Conservation (phyloP, 2,329 filamentous ascomycete species). For the Venturia pyrina region DNA sequence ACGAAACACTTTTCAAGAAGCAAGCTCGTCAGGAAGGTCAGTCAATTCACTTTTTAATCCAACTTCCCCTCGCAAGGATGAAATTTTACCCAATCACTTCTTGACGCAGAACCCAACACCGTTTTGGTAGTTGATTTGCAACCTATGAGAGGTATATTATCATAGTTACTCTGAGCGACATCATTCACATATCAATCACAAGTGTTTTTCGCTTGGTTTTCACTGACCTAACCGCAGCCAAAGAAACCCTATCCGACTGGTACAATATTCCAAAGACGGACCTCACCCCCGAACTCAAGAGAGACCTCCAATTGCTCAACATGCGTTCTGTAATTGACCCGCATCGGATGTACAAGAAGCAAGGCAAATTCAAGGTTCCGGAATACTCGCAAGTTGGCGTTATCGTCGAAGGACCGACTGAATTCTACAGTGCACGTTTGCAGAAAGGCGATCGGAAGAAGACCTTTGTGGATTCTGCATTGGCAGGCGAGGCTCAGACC, state of each 20-base stretch:
- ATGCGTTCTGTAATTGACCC: slow-evolving; percentile 85
- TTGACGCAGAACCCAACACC: slow-evolving; percentile 67
- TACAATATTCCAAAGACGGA: slow-evolving; percentile 79
- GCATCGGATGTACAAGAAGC: slow-evolving; percentile 86
- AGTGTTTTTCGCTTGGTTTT: slow-evolving; percentile 14
- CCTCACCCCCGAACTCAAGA: slow-evolving; percentile 73
- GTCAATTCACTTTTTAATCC: not conserved
- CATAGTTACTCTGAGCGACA: slow-evolving; percentile 67
- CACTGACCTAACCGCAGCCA: slow-evolving; percentile 40
- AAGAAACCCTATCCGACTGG: slow-evolving; percentile 72
- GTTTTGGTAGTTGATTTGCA: slow-evolving; percentile 72
- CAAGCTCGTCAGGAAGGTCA: slow-evolving; percentile 17
- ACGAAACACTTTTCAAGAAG: slow-evolving; percentile 39
- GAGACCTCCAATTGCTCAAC: slow-evolving; percentile 79
- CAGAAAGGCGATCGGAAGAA: slow-evolving; percentile 80
- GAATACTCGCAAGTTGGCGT: slow-evolving; percentile 84
- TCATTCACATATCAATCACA: slow-evolving; percentile 9
- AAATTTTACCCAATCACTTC: slow-evolving; percentile 19
- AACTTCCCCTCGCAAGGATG: slow-evolving; percentile 13
- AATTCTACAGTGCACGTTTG: slow-evolving; percentile 73
- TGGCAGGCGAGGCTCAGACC: slow-evolving; percentile 55
- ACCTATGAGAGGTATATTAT: slow-evolving; percentile 53
- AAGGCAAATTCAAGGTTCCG: slow-evolving; percentile 61
- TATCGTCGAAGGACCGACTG: slow-evolving; percentile 77
- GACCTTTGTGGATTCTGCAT: slow-evolving; percentile 76